Conservation (phyloP, 2,329 filamentous ascomycete species). For the Taxawa tesnikishii region DNA sequence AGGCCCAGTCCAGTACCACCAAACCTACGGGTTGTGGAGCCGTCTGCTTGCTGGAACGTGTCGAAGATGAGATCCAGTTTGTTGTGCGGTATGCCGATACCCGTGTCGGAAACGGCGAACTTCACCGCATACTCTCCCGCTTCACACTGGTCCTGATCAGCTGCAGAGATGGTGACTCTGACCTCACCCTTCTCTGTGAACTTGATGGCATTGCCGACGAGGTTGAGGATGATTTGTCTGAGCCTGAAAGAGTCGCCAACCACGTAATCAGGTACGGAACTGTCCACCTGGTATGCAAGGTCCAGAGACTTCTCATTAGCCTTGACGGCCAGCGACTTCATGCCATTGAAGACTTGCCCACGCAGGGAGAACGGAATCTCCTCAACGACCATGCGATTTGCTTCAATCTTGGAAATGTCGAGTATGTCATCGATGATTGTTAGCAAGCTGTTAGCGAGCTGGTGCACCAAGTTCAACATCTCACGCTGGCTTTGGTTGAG, state of each 20-base stretch:
- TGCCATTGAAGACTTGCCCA: constrained; percentile 89
- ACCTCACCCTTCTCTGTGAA: constrained; percentile 97
- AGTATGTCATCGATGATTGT: constrained; percentile 85
- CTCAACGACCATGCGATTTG: constrained; percentile 95
- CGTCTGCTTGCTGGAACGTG: constrained; percentile 96
- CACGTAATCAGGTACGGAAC: constrained; percentile 85
- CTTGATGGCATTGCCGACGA: constrained; percentile 97
- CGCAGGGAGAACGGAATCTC: constrained; percentile 92
- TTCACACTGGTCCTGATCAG: constrained; percentile 52
- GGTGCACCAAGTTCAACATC: constrained; percentile 97
- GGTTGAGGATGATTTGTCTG: constrained; percentile 89
- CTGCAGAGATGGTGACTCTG: constrained; percentile 75
- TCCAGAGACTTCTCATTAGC: constrained; percentile 93
- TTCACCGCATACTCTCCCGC: constrained; percentile 82
- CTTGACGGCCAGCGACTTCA: constrained; percentile 94
- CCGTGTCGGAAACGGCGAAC: constrained; percentile 90
- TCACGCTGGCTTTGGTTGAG: constrained; percentile 91
- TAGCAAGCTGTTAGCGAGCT: constrained; percentile 85
- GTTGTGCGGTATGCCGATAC: constrained; percentile 90
- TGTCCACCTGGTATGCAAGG: constrained; percentile 86
- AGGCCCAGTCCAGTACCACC: constrained; percentile 87
- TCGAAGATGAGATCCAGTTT: constrained; percentile 97
- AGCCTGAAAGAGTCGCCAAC: constrained; percentile 94
- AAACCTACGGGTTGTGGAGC: constrained; percentile 91
- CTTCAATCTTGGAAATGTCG: constrained; percentile 70